A percentile compares a stretch with the other conserved stretches of the same genome.
Evolutionary conservation across 306 rosid genomes (phyloP).

Genomic region (Delonix regia): DNA sequence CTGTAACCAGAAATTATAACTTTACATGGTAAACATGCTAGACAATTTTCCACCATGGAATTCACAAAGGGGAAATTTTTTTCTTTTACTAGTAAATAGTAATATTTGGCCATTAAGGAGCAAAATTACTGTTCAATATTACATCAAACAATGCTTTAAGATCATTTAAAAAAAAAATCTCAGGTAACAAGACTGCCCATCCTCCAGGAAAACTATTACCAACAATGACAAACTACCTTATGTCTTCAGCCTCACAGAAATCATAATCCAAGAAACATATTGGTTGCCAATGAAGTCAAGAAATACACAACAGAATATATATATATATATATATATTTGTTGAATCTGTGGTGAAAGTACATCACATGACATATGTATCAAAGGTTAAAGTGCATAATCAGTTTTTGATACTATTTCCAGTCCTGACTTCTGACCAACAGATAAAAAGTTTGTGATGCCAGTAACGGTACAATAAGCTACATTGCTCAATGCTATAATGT

Average conservation of each 20-base stretch:
- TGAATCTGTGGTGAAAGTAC: conserved; percentile 6
- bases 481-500: conserved; percentile 7
- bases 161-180: background rate
- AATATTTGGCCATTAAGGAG: background rate
- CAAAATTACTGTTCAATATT: background rate
- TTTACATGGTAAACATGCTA: background rate
- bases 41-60: background rate
- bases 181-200: background rate
- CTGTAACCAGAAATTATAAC: background rate
- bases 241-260: conserved; percentile 5
- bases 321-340: too few relatives aligned
- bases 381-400: conserved; percentile 15
- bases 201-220: background rate
- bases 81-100: background rate
- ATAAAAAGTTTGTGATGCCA: conserved; percentile 1
- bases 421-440: conserved; percentile 7
- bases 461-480: conserved; percentile 4
- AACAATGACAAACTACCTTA: conserved; percentile 5
- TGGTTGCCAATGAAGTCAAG: background rate
- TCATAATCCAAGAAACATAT: conserved; percentile 3
- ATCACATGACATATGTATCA: conserved; percentile 17
- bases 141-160: background rate
- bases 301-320: conserved; percentile 5
- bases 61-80: background rate
- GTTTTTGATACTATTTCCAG: conserved; percentile 6